Percentiles rank a stretch among this genome's conserved stretches.
phyloP scores from a whole-genome alignment of 2,329 filamentous ascomycete genomes.

The Exserohilum turcica region DNA sequence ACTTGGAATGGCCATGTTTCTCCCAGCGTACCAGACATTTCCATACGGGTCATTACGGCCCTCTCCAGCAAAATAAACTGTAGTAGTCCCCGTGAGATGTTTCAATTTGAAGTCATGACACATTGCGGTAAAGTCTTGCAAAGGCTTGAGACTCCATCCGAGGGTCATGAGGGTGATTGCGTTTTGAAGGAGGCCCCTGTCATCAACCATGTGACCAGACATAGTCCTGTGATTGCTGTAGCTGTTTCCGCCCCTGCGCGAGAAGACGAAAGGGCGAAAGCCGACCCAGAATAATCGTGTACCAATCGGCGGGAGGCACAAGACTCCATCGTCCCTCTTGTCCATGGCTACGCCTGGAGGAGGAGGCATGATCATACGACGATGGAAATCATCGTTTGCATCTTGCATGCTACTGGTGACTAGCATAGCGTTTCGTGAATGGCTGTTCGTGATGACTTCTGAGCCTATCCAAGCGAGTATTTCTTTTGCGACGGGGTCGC shows the following conservation, averaged over 20 bases:
- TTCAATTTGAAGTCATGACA: conserved; percentile 32
- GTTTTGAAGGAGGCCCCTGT: conserved; percentile 21
- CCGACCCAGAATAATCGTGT: conserved; percentile 38
- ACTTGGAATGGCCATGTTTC: neutral
- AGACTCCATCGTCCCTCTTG: conserved; percentile 11
- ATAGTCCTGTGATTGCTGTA: neutral
- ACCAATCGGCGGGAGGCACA: conserved; percentile 27
- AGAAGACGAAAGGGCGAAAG: conserved; percentile 36
- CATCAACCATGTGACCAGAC: conserved; percentile 5
- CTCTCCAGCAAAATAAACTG: conserved; percentile 33
- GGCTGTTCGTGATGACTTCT: conserved; percentile 30
- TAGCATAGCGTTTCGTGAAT: conserved; percentile 31
- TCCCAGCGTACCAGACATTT: conserved; percentile 13
- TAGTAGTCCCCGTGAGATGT: conserved; percentile 30
- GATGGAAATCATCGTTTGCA: conserved; percentile 3
- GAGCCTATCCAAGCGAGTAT: conserved; percentile 35
- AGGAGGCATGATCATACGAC: conserved; percentile 1
- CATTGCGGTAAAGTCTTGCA: conserved; percentile 27
- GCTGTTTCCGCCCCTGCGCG: conserved; percentile 17
- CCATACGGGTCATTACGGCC: conserved; percentile 10
- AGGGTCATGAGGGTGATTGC: conserved; percentile 30
- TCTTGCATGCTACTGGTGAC: conserved; percentile 22
- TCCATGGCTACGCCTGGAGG: neutral
- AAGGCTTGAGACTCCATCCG: conserved; percentile 35
- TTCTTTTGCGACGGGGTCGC: conserved; percentile 32